Conservation (phyloP, 2,329 filamentous ascomycete genomes). For the Colletotrichum gigasporum region DNA sequence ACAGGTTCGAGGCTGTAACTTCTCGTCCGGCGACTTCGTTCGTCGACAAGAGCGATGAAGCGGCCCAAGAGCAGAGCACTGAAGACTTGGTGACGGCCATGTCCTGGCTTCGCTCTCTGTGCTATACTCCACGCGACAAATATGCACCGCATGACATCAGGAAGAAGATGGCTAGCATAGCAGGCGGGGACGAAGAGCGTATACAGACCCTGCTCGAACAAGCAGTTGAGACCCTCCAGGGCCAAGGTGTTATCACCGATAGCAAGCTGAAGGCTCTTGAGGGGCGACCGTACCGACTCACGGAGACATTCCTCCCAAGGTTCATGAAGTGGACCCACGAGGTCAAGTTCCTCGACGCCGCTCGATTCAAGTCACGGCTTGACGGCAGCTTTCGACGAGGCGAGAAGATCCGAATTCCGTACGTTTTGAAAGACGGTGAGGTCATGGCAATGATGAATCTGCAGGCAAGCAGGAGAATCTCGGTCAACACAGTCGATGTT, state of each 20-base stretch:
- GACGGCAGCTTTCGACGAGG: conserved; percentile 62
- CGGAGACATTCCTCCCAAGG: conserved; percentile 64
- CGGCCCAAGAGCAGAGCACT: background rate
- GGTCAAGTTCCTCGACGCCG: conserved; percentile 66
- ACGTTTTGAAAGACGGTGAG: conserved; percentile 69
- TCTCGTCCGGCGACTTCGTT: conserved; percentile 55
- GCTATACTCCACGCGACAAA: conserved; percentile 59
- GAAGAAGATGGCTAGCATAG: conserved; percentile 61
- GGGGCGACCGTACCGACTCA: conserved; percentile 71
- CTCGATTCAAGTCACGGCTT: conserved; percentile 66
- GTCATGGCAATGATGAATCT: conserved; percentile 75
- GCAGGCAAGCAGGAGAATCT: conserved; percentile 66
- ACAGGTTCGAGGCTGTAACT: conserved; percentile 64
- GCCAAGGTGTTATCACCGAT: conserved; percentile 65
- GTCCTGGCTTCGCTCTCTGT: conserved; percentile 69
- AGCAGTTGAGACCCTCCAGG: conserved; percentile 58
- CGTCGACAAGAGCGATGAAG: conserved; percentile 33
- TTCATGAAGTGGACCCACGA: conserved; percentile 66
- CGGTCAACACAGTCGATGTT: conserved; percentile 62
- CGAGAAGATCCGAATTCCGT: conserved; percentile 58
- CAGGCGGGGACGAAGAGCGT: conserved; percentile 44
- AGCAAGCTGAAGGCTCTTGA: conserved; percentile 66
- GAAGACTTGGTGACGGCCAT: conserved; percentile 55
- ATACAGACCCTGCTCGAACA: conserved; percentile 54
- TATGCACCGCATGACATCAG: conserved; percentile 60